Percentiles rank a stretch among this genome's conserved stretches.
These are phyloP conservation scores for Lasiosphaeria hispida DNA, from an alignment of 495 filamentous ascomycete genomes.

Conservation along the genomic window DNA sequence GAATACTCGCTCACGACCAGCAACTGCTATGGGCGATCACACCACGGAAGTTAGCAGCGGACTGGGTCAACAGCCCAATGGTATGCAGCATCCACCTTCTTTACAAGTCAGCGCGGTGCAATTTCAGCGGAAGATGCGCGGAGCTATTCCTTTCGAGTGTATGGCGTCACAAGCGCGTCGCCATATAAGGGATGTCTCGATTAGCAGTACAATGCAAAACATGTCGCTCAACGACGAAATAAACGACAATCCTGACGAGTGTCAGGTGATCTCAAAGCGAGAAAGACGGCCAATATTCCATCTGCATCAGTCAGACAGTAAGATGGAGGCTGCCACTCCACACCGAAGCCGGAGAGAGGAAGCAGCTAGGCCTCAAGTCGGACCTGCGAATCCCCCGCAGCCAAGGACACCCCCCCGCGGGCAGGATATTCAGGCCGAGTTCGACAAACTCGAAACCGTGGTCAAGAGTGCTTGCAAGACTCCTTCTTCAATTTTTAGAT, in stretches of 20 bases:
- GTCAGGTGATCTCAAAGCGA: constrained; percentile 41
- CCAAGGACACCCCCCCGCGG: constrained; percentile 19
- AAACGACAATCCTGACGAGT: constrained; percentile 12
- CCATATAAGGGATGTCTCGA: constrained; percentile 27
- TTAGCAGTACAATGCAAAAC: constrained; percentile 22
- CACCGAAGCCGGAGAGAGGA: constrained; percentile 12
- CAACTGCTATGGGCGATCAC: constrained; percentile 60
- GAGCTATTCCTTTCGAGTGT: constrained; percentile 29
- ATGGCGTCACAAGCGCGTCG: constrained; percentile 14
- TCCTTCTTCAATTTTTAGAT: constrained; percentile 22
- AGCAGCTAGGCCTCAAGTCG: constrained; percentile 12
- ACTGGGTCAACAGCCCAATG: constrained; percentile 57
- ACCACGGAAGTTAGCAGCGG: constrained; percentile 35
- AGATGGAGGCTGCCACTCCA: constrained; percentile 8
- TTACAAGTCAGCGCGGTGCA: constrained; percentile 25
- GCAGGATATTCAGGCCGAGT: constrained; percentile 7
- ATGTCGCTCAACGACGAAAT: constrained; percentile 31
- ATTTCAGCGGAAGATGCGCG: constrained; percentile 23
- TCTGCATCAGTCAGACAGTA: constrained; percentile 17
- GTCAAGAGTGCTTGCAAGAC: constrained; percentile 20
- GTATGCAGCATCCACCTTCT: constrained; percentile 50
- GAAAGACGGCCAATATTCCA: constrained; percentile 8
- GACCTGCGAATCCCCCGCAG: constrained; percentile 13
- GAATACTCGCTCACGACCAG: constrained; percentile 47
- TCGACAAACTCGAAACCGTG: constrained; percentile 18